phyloP scores from a whole-genome alignment of 75 land plant species.

The Sequoiadendron giganteum region DNA sequence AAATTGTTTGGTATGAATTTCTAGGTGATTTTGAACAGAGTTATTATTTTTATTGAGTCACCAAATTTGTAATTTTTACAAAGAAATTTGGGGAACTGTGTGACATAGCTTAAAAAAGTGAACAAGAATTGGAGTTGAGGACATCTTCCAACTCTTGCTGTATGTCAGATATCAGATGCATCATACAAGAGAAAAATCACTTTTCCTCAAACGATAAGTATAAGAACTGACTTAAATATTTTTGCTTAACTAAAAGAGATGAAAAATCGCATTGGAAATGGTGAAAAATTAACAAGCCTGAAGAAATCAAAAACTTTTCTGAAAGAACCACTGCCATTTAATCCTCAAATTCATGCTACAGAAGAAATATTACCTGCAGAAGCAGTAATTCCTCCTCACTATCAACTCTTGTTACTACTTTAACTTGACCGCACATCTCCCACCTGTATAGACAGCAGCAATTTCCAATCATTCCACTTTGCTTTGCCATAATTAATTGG shows the following conservation, averaged over 20 bases:
- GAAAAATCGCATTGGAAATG: not conserved
- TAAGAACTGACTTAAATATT: not conserved
- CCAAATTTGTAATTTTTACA: too few species aligned
- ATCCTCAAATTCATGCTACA: not conserved
- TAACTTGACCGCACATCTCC: constrained; percentile 98
- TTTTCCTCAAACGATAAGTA: not conserved
- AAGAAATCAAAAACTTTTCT: not conserved
- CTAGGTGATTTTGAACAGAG: too few species aligned
- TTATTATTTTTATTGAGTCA: too few species aligned
- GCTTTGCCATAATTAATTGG: not conserved
- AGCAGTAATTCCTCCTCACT: constrained; percentile 90
- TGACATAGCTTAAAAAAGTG: not conserved
- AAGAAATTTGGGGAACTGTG: too few species aligned
- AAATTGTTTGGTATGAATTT: too few species aligned
- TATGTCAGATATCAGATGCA: not conserved
- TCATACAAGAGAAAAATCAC: too few species aligned
- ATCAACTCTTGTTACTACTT: constrained; percentile 90
- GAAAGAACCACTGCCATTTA: not conserved
- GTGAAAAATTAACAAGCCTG: not conserved
- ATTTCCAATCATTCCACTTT: not conserved
- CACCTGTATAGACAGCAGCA: constrained; percentile 53
- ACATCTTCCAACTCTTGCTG: not conserved
- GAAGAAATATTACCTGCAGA: constrained; percentile 58
- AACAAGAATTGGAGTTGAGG: not conserved
- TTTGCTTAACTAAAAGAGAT: not conserved